Percentiles rank a stretch among this genome's conserved stretches.
phyloP scores from a whole-genome alignment of 2,329 filamentous ascomycete species.

The Xylaria multiplex region DNA sequence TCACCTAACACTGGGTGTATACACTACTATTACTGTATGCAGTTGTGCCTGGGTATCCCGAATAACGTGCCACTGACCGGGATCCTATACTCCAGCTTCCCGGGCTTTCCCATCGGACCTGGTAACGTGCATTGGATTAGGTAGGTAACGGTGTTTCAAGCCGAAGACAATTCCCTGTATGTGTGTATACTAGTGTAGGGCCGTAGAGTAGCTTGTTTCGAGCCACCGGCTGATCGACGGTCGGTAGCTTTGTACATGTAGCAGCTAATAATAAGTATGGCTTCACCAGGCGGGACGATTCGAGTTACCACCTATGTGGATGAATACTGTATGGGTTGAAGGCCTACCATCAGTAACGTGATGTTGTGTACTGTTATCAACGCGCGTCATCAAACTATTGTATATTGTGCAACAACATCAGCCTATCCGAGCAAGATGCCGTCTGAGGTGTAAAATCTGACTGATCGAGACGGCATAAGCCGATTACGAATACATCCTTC shows the following conservation, averaged over 20 bases:
- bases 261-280: conserved; percentile 4
- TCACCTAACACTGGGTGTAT: too few relatives aligned
- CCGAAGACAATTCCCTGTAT: conserved; percentile 1
- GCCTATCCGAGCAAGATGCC: not conserved
- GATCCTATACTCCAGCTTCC: conserved; percentile 13
- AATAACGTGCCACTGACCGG: conserved; percentile 3
- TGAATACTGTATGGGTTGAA: not conserved
- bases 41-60: not conserved
- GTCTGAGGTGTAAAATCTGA: conserved; percentile 1
- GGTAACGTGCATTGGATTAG: conserved; percentile 21
- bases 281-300: not conserved
- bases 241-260: not conserved
- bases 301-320: not conserved
- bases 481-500: conserved; percentile 18
- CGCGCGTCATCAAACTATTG: not conserved
- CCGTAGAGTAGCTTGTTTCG: conserved; percentile 21
- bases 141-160: conserved; percentile 25
- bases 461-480: conserved; percentile 14
- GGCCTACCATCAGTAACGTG: not conserved
- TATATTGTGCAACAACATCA: conserved; percentile 1
- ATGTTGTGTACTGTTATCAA: not conserved
- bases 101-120: conserved; percentile 2
- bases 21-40: too few relatives aligned
- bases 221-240: conserved; percentile 7
- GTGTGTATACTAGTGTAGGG: not conserved